Evolutionary conservation across 2,329 filamentous ascomycete species (phyloP).

Genomic region (Phyllachora maydis): DNA sequence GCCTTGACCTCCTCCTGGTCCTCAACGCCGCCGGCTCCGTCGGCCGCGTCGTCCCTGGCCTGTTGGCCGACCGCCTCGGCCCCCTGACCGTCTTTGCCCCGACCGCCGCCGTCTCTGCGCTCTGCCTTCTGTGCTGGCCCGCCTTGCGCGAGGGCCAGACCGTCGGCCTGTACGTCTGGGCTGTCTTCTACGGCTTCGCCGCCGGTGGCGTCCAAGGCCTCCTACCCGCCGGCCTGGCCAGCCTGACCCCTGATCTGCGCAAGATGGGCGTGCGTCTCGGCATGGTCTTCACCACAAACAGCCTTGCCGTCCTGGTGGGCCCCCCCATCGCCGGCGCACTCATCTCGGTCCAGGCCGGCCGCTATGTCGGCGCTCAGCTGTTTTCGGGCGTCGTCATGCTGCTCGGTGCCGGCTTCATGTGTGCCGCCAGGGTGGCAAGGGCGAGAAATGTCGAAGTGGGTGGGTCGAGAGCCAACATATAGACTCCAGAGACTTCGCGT

Average conservation of each 20-base stretch:
- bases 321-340: constrained; percentile 29
- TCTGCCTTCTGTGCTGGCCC: constrained; percentile 34
- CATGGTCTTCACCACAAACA: constrained; percentile 35
- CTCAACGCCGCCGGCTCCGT: constrained; percentile 41
- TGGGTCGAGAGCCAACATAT: no score
- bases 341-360: constrained; percentile 17
- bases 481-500: no score
- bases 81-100: constrained; percentile 40
- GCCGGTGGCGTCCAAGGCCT: constrained; percentile 43
- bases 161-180: constrained; percentile 37
- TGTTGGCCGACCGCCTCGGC: constrained; percentile 34
- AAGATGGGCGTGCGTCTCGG: constrained; percentile 34
- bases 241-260: constrained; percentile 26
- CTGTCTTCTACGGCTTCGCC: constrained; percentile 40
- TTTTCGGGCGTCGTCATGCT: constrained; percentile 23
- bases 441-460: constrained; percentile 15
- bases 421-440: constrained; percentile 15
- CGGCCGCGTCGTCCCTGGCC: constrained; percentile 35
- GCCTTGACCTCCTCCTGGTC: constrained; percentile 40
- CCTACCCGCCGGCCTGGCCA: constrained; percentile 40
- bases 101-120: constrained; percentile 15
- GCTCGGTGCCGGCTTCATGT: constrained; percentile 17
- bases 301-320: constrained; percentile 28
- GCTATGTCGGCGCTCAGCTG: constrained; percentile 23
- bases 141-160: constrained; percentile 26